Evolutionary conservation across 2,329 filamentous ascomycete species (phyloP).

Genomic region (Torrubiellomyces zombiae): DNA sequence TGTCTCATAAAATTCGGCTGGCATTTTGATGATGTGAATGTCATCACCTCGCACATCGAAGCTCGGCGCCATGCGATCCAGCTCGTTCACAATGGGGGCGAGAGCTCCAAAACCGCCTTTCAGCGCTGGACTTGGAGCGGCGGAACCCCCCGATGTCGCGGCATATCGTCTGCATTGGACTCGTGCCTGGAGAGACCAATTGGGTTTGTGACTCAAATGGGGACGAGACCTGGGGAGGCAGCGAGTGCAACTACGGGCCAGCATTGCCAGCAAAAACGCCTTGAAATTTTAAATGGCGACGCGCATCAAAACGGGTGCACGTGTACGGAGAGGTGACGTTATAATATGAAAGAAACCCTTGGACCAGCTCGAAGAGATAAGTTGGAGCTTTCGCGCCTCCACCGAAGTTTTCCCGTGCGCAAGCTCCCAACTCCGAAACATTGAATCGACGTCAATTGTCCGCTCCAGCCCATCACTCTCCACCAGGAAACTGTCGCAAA

Average conservation of each 20-base stretch:
- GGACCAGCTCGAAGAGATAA: too few species aligned
- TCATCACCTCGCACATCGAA: slow-evolving; percentile 73
- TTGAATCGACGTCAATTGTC: slow-evolving; percentile 4
- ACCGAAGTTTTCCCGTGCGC: slow-evolving; percentile 16
- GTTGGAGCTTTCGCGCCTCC: too few species aligned
- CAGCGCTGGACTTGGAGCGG: slow-evolving; percentile 13
- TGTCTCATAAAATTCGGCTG: slow-evolving; percentile 78
- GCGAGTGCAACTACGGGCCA: slow-evolving; percentile 18
- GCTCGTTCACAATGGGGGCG: slow-evolving; percentile 45
- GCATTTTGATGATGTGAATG: slow-evolving; percentile 63
- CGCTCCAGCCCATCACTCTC: slow-evolving; percentile 4
- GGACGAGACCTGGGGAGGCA: slow-evolving; percentile 12
- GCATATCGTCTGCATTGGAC: slow-evolving; percentile 25
- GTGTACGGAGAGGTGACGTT: too few species aligned
- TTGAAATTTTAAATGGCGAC: background rate
- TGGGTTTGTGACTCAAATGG: too few species aligned
- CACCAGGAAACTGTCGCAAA: slow-evolving; percentile 5
- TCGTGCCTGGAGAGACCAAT: too few species aligned
- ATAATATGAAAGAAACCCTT: too few species aligned
- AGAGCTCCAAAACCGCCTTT: slow-evolving; percentile 21
- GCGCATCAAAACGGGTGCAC: too few species aligned
- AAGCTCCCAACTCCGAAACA: slow-evolving; percentile 6
- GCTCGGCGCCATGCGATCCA: slow-evolving; percentile 80
- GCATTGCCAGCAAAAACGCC: slow-evolving; percentile 7
- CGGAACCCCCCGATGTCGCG: slow-evolving; percentile 14